Evolutionary conservation across 164 flowering plant genomes (phyloP).

Genomic region (Warburgia ugandensis): DNA sequence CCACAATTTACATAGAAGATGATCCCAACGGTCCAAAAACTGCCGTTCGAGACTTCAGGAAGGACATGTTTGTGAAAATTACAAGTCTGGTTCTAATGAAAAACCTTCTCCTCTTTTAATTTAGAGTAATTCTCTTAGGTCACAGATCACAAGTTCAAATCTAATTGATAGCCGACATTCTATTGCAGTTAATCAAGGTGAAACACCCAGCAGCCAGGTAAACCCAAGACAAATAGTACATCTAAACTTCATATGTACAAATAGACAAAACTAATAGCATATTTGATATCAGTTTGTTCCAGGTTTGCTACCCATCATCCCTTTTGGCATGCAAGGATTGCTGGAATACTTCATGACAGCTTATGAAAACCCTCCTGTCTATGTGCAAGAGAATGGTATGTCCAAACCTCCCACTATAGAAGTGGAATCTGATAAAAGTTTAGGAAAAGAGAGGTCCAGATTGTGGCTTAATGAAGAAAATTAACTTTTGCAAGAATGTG

Average conservation of each 20-base stretch:
- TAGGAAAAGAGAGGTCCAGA: too few species aligned
- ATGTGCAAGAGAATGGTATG: slow-evolving; percentile 12
- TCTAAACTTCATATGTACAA: neutral
- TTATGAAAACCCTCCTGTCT: slow-evolving; percentile 7
- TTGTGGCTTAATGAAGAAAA: too few species aligned
- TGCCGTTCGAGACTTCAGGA: slow-evolving; percentile 7
- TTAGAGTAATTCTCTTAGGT: too few species aligned
- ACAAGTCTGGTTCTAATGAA: slow-evolving; percentile 14
- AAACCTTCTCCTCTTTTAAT: too few species aligned
- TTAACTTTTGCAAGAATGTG: too few species aligned
- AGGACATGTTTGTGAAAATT: slow-evolving; percentile 15
- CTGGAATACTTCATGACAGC: slow-evolving; percentile 2
- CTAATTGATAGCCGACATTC: neutral
- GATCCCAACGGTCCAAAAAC: slow-evolving; percentile 1
- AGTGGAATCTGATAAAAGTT: too few species aligned
- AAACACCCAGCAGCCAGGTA: neutral
- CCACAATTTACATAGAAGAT: slow-evolving; percentile 12
- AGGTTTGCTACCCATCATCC: neutral
- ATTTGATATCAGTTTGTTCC: neutral
- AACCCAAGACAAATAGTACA: neutral
- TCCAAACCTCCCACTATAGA: too few species aligned
- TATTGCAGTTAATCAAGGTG: slow-evolving; percentile 1
- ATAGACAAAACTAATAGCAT: neutral
- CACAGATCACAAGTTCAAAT: too few species aligned
- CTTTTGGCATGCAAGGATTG: slow-evolving; percentile 4